Base-by-base conservation (phyloP, 2,329 filamentous ascomycete genomes). In the Hypoxylon sp. region DNA sequence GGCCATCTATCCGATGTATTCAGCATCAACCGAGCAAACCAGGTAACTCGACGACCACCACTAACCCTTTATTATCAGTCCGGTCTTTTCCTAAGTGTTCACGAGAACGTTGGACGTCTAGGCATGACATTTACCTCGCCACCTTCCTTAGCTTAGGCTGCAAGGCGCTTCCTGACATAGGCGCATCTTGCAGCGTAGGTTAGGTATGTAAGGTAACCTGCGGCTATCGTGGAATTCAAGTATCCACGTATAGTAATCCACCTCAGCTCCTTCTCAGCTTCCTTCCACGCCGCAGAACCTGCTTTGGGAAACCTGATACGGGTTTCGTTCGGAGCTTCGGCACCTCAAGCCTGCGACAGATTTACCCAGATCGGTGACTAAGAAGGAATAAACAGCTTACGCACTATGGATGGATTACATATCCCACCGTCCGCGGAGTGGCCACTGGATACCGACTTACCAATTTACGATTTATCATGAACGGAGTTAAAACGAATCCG, bases 201-300 rank as follows among this genome's bases (percentile, higher is more conserved):
- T n/a, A n/a, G n/a, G n/a, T n/a, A 55, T 26, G 42, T 30, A 24
- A 50, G 38, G 53, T 55, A 38, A 53, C 52, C 58, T 52, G 62
- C 65, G 65, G 65, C 65, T 68, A 68, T 68, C 65, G 65, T 68
- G 62, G 50, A 51, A 44, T 48, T 45, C 45, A 48, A 30, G 64
- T 63, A 3, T 56, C 56, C 54, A 56, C 58, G 30, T 58, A 64
- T 46, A 67, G 60, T 67, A 67, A 61, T 61, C 55, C 46, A 30
- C n/a, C 14, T 58, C 60, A 67, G 64, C 61, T 67, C 60, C 65
- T 63, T 46, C 49, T 54, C 57, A 57, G 56, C 61, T 56, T 56
- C 51, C 61, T 65, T 56, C 51, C 38, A 45, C 40, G 53, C 57
- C 61, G 52, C 45, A 40, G 14, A 18, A 36, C 30, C 48, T 58